Base-by-base conservation (phyloP, 352 stramenopile species). In the Phytopythium chamaehyphon region DNA sequence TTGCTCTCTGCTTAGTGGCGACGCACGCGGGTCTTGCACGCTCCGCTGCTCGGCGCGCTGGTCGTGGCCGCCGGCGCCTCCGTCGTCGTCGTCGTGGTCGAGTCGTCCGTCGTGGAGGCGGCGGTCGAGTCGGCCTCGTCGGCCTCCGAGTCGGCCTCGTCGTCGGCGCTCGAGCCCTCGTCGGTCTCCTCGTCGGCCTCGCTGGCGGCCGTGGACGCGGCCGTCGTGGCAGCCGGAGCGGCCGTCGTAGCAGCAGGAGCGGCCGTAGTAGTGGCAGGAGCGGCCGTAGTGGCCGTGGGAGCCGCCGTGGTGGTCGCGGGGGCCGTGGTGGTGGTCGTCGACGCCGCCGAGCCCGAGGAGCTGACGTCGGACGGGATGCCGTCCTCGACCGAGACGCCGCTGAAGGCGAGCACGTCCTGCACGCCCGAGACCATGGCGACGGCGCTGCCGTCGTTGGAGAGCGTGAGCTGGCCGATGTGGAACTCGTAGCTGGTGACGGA, bases 371-470 rank as follows among this genome's bases (percentile, higher is more conserved):
- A 75, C 23, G 65, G 64, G 47, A 82, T 57, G 35, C 56, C 55
- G 47, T 73, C 71, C 51, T 81, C 65, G 15, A 85, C 69, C 16
- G 69, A 71, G 6, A 88, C 74, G n/a, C 77, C 77, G 59, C 80
- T 88, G 58, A 82, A 88, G 40, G 66, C 73, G 35, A 88, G 57
- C 16, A 83, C 63, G 54, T 88, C 77, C 51, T 85, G 73, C 43
- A 63, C 53, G 42, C 56, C 61, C 0, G 54, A 48, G 19, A 60
- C 65, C 76, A 88, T 86, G 36, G 57, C 61, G 22, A 75, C 69
- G 2, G 52, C 51, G 40, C 66, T 80, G 47, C 72, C 75, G 55
- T 83, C 74, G 52, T 76, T 66, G 28, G 76, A 86, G 40, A 88
- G 70, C 40, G 77, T 86, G 57, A 88, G 68, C 57, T 80, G 62